Percentiles rank a stretch among this genome's conserved stretches.
Conservation (phyloP, 331 rosid genomes). For the Cydonia oblonga region DNA sequence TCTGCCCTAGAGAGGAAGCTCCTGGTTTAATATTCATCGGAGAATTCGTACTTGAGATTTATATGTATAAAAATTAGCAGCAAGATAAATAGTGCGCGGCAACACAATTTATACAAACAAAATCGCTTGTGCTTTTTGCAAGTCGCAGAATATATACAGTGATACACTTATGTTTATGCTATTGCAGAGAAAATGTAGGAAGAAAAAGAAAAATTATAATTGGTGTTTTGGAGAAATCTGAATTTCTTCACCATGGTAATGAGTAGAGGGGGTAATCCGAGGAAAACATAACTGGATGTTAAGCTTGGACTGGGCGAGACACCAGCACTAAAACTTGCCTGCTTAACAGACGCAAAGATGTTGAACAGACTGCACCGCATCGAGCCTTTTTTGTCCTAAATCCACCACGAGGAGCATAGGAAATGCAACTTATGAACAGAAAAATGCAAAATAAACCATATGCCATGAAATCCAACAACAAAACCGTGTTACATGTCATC, state of each 20-base stretch:
- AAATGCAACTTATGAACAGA: neutral
- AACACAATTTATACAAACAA: neutral
- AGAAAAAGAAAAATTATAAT: neutral
- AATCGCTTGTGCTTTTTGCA: slow-evolving; percentile 4
- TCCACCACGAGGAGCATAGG: neutral
- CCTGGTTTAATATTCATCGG: neutral
- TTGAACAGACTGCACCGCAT: slow-evolving; percentile 9
- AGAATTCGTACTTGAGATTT: neutral
- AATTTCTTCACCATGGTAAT: neutral
- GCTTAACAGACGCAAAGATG: neutral
- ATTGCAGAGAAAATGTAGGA: neutral
- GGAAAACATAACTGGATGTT: slow-evolving; percentile 10
- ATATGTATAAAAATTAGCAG: neutral
- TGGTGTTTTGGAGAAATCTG: neutral
- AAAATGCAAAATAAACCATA: neutral
- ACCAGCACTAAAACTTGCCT: neutral
- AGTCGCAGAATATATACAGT: neutral
- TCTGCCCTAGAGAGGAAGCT: neutral
- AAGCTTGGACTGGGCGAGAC: neutral
- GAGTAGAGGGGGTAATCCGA: neutral
- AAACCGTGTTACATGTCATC: neutral
- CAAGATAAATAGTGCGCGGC: neutral
- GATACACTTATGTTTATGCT: neutral
- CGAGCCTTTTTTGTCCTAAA: slow-evolving; percentile 16
- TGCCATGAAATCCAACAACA: neutral